phyloP scores from a whole-genome alignment of 75 land plant genomes.

The Picea glauca region DNA sequence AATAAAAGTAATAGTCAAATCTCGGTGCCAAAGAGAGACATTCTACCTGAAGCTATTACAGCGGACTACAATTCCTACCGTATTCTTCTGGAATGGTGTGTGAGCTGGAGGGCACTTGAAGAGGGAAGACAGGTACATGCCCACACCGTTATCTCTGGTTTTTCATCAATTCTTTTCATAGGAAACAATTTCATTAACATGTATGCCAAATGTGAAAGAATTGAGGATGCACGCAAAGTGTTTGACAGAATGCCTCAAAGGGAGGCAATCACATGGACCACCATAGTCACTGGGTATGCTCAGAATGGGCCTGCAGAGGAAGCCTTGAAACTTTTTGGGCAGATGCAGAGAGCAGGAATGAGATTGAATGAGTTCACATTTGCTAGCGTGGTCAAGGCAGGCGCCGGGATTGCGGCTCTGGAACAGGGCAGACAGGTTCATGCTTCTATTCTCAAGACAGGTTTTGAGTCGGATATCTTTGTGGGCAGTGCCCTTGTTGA shows the following conservation, averaged over 20 bases:
- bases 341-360: conserved; percentile 37
- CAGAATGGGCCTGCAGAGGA: conserved; percentile 27
- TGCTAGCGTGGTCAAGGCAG: conserved; percentile 53
- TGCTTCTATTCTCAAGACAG: conserved; percentile 37
- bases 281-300: conserved; percentile 47
- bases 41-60: background rate
- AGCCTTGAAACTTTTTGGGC: conserved; percentile 35
- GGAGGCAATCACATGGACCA: conserved; percentile 59
- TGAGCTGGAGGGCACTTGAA: conserved; percentile 9
- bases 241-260: conserved; percentile 44
- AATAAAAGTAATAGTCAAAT: background rate
- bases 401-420: conserved; percentile 35
- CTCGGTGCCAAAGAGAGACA: background rate
- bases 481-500: conserved; percentile 66
- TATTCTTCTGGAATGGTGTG: conserved; percentile 24
- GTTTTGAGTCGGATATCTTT: conserved; percentile 33
- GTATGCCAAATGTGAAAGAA: conserved; percentile 48
- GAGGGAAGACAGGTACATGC: conserved; percentile 43
- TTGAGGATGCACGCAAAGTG: conserved; percentile 33
- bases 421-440: conserved; percentile 53
- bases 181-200: conserved; percentile 50
- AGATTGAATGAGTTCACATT: conserved; percentile 39
- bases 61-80: background rate
- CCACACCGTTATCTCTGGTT: conserved; percentile 21
- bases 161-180: conserved; percentile 18